A percentile compares a stretch with the other conserved stretches of the same genome.
phyloP scores from a whole-genome alignment of 306 rosid genomes.

The Sphenostylis stenocarpa region DNA sequence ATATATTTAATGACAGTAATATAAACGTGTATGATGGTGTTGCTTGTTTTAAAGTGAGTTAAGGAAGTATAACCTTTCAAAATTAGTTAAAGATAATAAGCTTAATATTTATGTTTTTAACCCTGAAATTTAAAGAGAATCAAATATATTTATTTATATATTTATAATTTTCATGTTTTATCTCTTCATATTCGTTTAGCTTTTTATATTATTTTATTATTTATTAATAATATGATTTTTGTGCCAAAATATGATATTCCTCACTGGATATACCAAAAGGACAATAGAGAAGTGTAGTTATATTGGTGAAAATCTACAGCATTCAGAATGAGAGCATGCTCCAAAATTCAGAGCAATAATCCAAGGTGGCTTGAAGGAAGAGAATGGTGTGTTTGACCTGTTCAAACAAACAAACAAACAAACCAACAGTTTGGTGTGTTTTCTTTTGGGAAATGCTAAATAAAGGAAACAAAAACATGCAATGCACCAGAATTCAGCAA shows the following conservation, averaged over 20 bases:
- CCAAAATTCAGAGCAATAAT: background rate
- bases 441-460: conserved; percentile 18
- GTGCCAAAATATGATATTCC: too few species aligned
- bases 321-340: background rate
- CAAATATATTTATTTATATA: too few species aligned
- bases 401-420: conserved; percentile 48
- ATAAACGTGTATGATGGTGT: too few species aligned
- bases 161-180: too few species aligned
- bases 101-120: too few species aligned
- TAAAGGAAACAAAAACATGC: conserved; percentile 13
- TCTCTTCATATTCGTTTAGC: too few species aligned
- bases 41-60: background rate
- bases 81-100: too few species aligned
- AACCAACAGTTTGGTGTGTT: conserved; percentile 10
- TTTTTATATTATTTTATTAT: too few species aligned
- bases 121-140: too few species aligned
- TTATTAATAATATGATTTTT: too few species aligned
- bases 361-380: background rate
- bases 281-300: background rate
- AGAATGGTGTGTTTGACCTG: conserved; percentile 33
- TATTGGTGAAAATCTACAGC: background rate
- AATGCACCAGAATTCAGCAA: conserved; percentile 14
- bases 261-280: background rate
- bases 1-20: too few species aligned
- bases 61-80: too few species aligned